Conservation (phyloP, 1,139 yeast genomes). For the Debaryomycetaceae sp. region DNA sequence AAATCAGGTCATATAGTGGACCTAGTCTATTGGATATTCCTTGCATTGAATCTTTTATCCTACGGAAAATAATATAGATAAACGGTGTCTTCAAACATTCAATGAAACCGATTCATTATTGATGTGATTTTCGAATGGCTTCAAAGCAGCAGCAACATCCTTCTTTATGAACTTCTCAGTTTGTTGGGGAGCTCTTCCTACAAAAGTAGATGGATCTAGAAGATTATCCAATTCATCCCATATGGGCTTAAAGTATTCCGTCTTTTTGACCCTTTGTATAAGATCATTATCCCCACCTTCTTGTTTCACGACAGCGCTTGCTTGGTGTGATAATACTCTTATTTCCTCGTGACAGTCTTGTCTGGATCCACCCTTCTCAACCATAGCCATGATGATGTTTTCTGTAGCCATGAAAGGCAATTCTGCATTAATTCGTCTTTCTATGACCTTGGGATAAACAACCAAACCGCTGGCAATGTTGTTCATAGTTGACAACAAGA, state of each 20-base stretch:
- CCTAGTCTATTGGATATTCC: too few relatives aligned
- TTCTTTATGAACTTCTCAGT: slow-evolving; percentile 86
- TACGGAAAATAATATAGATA: too few relatives aligned
- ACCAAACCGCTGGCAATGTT: slow-evolving; percentile 94
- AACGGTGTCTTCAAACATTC: slow-evolving; percentile 25
- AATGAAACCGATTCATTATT: slow-evolving; percentile 58
- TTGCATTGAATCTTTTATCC: too few relatives aligned
- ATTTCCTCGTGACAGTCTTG: slow-evolving; percentile 98
- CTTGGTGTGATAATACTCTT: slow-evolving; percentile 95
- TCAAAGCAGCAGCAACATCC: slow-evolving; percentile 81
- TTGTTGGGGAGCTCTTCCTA: slow-evolving; percentile 98
- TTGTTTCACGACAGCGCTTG: slow-evolving; percentile 95
- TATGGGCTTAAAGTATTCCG: slow-evolving; percentile 84
- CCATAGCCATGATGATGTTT: slow-evolving; percentile 99
- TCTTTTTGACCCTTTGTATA: slow-evolving; percentile 79
- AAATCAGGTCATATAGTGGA: too few relatives aligned
- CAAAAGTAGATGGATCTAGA: slow-evolving; percentile 89
- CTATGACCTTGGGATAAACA: slow-evolving; percentile 97
- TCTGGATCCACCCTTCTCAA: slow-evolving; percentile 94
- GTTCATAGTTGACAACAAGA: slow-evolving; percentile 80
- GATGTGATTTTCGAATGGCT: slow-evolving; percentile 60
- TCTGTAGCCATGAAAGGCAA: slow-evolving; percentile 99
- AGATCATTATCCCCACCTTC: slow-evolving; percentile 98
- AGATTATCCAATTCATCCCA: slow-evolving; percentile 77
- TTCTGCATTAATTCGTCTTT: slow-evolving; percentile 91